Base-by-base conservation (phyloP, 768 basidiomycete species). In the Galerina marginata region DNA sequence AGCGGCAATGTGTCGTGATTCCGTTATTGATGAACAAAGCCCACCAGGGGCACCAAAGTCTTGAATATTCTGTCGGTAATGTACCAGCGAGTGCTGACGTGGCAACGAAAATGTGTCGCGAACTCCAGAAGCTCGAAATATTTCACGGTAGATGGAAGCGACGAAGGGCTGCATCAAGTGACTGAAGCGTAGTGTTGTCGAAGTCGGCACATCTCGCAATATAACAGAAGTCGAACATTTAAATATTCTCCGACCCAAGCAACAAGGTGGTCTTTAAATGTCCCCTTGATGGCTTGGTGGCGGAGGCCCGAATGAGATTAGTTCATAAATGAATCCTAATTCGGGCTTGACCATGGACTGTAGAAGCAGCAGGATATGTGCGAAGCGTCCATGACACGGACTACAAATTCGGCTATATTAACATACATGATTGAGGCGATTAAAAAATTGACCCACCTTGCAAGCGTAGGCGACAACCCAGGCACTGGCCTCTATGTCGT, bases 401-500 rank as follows among this genome's bases (percentile, higher is more conserved):
- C 20, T 20, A 20, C 20, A 20, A 20, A 20, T 20, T 20, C 20
- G 20, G 20, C 20, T 20, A 20, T 20, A 20, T 20, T 20, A 20
- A 20, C 20, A 20, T 20, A 20, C 20, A 20, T 20, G 20, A 20
- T 20, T 20, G 20, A 20, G 20, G 20, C 20, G 20, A 20, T 20
- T 20, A 20, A 20, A 20, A 20, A 20, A 20, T 20, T 20, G 20
- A 20, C 20, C 20, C 20, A 20, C 20, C 20, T 20, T 20, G 20
- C 20, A 20, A 20, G 20, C 20, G 20, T 20, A 20, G 20, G 20
- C 20, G 20, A 20, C 20, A 20, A 20, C 20, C 20, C 20, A 20
- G 20, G 20, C 20, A 20, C 20, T 20, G 20, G 20, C 20, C 20
- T 20, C 20, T 20, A 99, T 99, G 71, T 99, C 97, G 72, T 99